Percentiles rank a stretch among this genome's conserved stretches.
These are phyloP conservation scores for Cornus suecica DNA, from an alignment of 148 eudicot species.

Conservation along the genomic window DNA sequence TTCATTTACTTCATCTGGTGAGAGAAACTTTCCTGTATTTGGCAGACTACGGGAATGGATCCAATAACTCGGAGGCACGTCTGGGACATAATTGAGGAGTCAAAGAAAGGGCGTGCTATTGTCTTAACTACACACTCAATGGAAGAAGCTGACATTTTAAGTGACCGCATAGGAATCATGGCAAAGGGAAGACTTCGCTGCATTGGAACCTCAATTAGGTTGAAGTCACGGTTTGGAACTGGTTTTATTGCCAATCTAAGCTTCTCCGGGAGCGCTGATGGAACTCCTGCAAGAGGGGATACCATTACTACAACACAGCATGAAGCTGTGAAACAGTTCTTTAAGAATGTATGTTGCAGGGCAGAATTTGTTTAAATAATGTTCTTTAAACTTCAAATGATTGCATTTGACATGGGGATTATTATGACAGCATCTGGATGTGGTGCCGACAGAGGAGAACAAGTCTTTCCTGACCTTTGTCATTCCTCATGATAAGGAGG, in stretches of 20 bases:
- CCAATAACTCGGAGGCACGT: slow-evolving; percentile 86
- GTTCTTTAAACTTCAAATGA: not conserved
- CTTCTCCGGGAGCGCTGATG: slow-evolving; percentile 35
- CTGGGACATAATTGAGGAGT: slow-evolving; percentile 91
- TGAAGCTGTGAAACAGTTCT: slow-evolving; percentile 64
- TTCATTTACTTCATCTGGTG: not conserved
- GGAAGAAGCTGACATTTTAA: slow-evolving; percentile 95
- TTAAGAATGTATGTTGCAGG: slow-evolving; percentile 49
- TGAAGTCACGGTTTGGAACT: slow-evolving; percentile 82
- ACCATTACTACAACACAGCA: slow-evolving; percentile 21
- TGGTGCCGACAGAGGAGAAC: slow-evolving; percentile 71
- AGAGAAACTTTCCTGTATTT: not conserved
- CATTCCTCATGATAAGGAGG: slow-evolving; percentile 71
- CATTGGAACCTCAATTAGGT: slow-evolving; percentile 78
- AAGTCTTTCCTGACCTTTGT: slow-evolving; percentile 67
- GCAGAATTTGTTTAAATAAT: slow-evolving; percentile 1
- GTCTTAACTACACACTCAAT: slow-evolving; percentile 89
- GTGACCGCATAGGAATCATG: slow-evolving; percentile 92
- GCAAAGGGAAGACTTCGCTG: slow-evolving; percentile 95
- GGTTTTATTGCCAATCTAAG: slow-evolving; percentile 73
- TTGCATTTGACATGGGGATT: slow-evolving; percentile 9
- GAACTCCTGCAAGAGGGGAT: slow-evolving; percentile 27
- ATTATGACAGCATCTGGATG: slow-evolving; percentile 53
- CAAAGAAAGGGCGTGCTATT: slow-evolving; percentile 78
- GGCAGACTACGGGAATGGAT: slow-evolving; percentile 96